A percentile compares a stretch with the other conserved stretches of the same genome.
Conservation (phyloP, 176 grass and related monocot genomes). For the Bonia amplexicaulis region DNA sequence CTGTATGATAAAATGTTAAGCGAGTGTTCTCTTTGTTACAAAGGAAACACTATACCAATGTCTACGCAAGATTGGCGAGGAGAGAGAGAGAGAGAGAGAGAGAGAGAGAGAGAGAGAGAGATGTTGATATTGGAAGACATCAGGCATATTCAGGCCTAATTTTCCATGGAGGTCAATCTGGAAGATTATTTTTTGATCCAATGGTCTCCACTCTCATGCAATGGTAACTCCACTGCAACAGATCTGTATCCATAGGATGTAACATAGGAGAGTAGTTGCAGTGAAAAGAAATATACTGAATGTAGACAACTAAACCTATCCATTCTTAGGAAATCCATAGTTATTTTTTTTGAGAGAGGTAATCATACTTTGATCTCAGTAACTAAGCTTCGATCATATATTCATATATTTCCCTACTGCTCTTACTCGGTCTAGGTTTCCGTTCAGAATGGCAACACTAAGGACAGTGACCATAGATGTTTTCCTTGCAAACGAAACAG, state of each 20-base stretch:
- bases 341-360: not conserved
- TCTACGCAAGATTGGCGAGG: constrained; percentile 20
- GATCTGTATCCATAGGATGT: not conserved
- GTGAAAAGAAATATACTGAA: not conserved
- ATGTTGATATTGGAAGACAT: not conserved
- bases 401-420: not conserved
- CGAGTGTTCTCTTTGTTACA: not conserved
- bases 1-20: constrained; percentile 15
- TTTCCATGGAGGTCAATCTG: not conserved
- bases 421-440: constrained; percentile 11
- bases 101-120: not conserved
- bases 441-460: constrained; percentile 11
- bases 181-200: not conserved
- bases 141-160: not conserved
- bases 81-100: not conserved
- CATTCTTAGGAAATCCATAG: not conserved
- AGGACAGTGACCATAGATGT: not conserved
- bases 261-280: not conserved
- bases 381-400: constrained; percentile 1
- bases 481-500: constrained; percentile 28
- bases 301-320: not conserved
- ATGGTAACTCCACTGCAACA: not conserved
- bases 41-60: not conserved
- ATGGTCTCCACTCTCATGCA: not conserved
- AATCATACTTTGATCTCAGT: constrained; percentile 6